These are phyloP conservation scores for Apodospora peruviana DNA, from an alignment of 495 filamentous ascomycete genomes.

Conservation along the genomic window DNA sequence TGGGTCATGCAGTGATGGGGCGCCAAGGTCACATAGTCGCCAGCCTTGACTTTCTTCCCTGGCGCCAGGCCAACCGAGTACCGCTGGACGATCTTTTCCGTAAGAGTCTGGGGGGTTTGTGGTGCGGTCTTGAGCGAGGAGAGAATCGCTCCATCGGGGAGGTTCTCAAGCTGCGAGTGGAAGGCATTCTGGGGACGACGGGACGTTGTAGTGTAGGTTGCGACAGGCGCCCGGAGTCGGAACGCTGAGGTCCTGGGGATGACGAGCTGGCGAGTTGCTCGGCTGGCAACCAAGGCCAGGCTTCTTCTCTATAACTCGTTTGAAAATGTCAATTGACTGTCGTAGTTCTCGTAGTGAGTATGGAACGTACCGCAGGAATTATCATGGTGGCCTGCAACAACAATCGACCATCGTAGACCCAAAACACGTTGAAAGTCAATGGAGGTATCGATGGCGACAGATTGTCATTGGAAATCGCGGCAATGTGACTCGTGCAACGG, in stretches of 20 bases:
- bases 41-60: slow-evolving; percentile 65
- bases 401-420: background rate
- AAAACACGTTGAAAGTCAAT: background rate
- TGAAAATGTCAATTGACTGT: background rate
- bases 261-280: slow-evolving; percentile 13
- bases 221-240: slow-evolving; percentile 6
- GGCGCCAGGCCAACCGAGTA: slow-evolving; percentile 65
- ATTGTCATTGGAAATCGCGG: background rate
- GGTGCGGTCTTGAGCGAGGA: slow-evolving; percentile 3
- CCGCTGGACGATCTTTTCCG: slow-evolving; percentile 86
- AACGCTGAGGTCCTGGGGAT: slow-evolving; percentile 6
- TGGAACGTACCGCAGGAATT: background rate
- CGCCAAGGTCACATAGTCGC: slow-evolving; percentile 77
- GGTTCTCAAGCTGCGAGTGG: slow-evolving; percentile 21
- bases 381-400: background rate
- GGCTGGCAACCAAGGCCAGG: slow-evolving; percentile 22
- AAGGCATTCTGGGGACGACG: slow-evolving; percentile 20
- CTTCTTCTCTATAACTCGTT: slow-evolving; percentile 12
- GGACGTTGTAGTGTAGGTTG: slow-evolving; percentile 20
- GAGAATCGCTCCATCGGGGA: slow-evolving; percentile 1
- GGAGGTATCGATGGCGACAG: background rate
- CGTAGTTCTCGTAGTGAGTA: background rate
- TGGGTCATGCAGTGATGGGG: slow-evolving; percentile 83
- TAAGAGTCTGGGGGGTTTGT: slow-evolving; percentile 64
- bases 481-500: background rate